These are phyloP conservation scores for Lathyrus aphaca DNA, from an alignment of 306 rosid genomes.

Conservation along the genomic window DNA sequence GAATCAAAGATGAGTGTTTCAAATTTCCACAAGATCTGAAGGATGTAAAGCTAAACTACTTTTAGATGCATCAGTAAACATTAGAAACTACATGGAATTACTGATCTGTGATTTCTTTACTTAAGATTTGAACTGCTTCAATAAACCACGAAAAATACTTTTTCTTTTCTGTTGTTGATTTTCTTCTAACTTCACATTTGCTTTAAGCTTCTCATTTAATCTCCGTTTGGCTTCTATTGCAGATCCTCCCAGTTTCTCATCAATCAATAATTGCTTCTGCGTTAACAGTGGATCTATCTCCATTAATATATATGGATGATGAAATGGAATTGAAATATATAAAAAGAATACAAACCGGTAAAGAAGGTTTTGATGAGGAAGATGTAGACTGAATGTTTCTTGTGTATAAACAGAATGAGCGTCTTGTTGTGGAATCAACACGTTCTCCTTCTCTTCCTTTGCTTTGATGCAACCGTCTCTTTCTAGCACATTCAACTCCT, in stretches of 20 bases:
- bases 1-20: no score
- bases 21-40: no score
- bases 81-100: no score
- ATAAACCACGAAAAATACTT: conserved; percentile 22
- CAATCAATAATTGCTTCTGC: conserved; percentile 41
- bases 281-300: background rate
- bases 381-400: conserved; percentile 57
- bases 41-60: no score
- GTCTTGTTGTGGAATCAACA: conserved; percentile 47
- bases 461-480: conserved; percentile 67
- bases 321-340: no score
- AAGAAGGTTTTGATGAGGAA: conserved; percentile 26
- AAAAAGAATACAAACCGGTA: conserved; percentile 37
- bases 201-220: conserved; percentile 66
- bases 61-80: no score
- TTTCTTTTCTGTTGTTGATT: background rate
- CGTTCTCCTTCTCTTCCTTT: background rate
- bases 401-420: conserved; percentile 65
- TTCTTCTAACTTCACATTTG: conserved; percentile 41
- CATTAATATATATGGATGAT: background rate
- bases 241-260: conserved; percentile 59
- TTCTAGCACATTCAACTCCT: conserved; percentile 92
- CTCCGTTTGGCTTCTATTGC: conserved; percentile 80
- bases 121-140: conserved; percentile 12
- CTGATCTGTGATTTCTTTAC: background rate